Percentiles rank a stretch among this genome's conserved stretches.
Evolutionary conservation across 495 filamentous ascomycete genomes (phyloP).

Genomic region (Hyaloscypha variabilis): DNA sequence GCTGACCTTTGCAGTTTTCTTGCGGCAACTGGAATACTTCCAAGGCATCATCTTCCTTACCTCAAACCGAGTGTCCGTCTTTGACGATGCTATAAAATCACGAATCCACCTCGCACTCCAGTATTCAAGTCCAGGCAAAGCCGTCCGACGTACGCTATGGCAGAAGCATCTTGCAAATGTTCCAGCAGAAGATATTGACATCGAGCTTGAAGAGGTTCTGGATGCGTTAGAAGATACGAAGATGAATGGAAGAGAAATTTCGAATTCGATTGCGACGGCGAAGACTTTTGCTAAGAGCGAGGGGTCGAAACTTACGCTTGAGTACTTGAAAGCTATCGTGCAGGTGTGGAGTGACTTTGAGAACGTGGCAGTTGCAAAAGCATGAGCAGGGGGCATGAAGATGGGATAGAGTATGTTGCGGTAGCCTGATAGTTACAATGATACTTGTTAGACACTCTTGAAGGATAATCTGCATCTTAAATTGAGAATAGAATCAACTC

Average conservation of each 20-base stretch:
- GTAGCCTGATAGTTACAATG: too few species aligned
- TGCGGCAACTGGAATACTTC: constrained; percentile 25
- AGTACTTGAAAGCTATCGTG: constrained; percentile 15
- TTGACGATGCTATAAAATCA: constrained; percentile 18
- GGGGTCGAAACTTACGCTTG: constrained; percentile 9
- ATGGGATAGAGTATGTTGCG: too few species aligned
- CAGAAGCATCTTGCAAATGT: constrained; percentile 66
- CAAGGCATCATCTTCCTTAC: constrained; percentile 22
- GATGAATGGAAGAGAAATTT: constrained; percentile 77
- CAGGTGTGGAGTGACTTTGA: constrained; percentile 18
- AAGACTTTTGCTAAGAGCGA: constrained; percentile 17
- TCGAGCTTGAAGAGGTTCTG: constrained; percentile 68
- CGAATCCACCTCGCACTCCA: constrained; percentile 18
- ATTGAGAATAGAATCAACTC: too few species aligned
- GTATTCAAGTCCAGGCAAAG: constrained; percentile 58
- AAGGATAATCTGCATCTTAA: too few species aligned
- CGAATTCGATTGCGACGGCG: constrained; percentile 37
- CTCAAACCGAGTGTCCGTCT: constrained; percentile 18
- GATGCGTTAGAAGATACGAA: constrained; percentile 65
- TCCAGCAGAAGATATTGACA: constrained; percentile 40
- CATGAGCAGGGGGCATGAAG: too few species aligned
- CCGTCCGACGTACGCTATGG: constrained; percentile 80
- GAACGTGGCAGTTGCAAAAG: neutral
- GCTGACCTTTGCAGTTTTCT: too few species aligned
- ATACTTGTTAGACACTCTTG: too few species aligned